Conservation (phyloP, 768 basidiomycete genomes). For the Mycena leptocephala region DNA sequence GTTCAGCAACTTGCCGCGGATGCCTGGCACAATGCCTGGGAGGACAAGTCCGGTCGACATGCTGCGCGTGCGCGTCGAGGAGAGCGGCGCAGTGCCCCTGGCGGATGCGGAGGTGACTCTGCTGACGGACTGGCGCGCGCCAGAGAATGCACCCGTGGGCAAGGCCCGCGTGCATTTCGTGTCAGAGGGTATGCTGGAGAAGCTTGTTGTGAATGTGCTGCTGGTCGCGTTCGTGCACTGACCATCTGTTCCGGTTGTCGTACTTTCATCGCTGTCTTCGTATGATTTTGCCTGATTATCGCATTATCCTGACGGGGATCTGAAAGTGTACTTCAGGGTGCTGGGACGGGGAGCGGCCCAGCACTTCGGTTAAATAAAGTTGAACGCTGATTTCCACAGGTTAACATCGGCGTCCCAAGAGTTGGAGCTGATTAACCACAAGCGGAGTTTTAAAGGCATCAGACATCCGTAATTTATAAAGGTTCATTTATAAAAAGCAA, state of each 20-base stretch:
- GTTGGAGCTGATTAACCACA: too few species aligned
- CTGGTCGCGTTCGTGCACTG: conserved; percentile 80
- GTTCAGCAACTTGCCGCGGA: conserved; percentile 58
- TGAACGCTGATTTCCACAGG: too few species aligned
- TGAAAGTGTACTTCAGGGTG: too few species aligned
- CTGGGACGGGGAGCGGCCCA: too few species aligned
- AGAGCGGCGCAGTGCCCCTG: conserved; percentile 78
- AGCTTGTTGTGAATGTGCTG: conserved; percentile 83
- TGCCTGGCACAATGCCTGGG: conserved; percentile 26
- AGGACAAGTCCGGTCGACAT: conserved; percentile 47
- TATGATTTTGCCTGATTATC: too few species aligned
- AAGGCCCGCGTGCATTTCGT: conserved; percentile 83
- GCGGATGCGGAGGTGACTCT: conserved; percentile 75
- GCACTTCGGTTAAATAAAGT: too few species aligned
- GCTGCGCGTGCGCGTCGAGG: conserved; percentile 72
- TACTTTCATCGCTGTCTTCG: too few species aligned
- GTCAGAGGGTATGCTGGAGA: conserved; percentile 77
- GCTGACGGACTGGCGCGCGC: conserved; percentile 62
- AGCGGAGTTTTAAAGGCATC: too few species aligned
- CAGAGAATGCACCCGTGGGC: conserved; percentile 59
- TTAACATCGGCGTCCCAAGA: too few species aligned
- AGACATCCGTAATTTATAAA: too few species aligned
- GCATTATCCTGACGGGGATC: too few species aligned
- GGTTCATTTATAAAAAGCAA: too few species aligned
- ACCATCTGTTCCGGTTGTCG: conserved; percentile 21